Conservation (phyloP, 1,139 yeast genomes). For the Yamadazyma taylorii region DNA sequence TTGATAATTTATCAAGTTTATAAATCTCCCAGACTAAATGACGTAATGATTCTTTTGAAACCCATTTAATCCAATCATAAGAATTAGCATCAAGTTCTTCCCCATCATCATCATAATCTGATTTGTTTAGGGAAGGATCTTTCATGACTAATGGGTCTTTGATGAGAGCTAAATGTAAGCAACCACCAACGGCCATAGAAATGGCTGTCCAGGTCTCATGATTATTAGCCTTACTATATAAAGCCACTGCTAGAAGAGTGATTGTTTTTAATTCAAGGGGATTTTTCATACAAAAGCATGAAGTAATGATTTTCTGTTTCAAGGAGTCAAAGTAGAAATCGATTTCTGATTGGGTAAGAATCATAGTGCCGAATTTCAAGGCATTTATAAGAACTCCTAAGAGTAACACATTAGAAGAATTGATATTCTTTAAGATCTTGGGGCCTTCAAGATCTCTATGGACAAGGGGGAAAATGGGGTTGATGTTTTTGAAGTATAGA, state of each 20-base stretch:
- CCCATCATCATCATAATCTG: background rate
- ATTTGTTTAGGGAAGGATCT: background rate
- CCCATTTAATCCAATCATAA: slow-evolving; percentile 21
- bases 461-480: slow-evolving; percentile 18
- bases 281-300: slow-evolving; percentile 22
- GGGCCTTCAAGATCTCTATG: slow-evolving; percentile 13
- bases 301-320: slow-evolving; percentile 18
- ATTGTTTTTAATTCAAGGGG: slow-evolving; percentile 24
- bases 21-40: slow-evolving; percentile 29
- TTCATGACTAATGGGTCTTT: slow-evolving; percentile 9
- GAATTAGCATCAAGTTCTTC: slow-evolving; percentile 7
- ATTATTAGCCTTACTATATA: slow-evolving; percentile 25
- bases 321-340: slow-evolving; percentile 10
- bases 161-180: slow-evolving; percentile 15
- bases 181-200: slow-evolving; percentile 17
- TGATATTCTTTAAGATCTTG: slow-evolving; percentile 6
- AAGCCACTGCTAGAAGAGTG: slow-evolving; percentile 24
- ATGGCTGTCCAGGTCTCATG: slow-evolving; percentile 29
- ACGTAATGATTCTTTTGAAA: slow-evolving; percentile 22
- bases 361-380: slow-evolving; percentile 8
- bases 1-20: slow-evolving; percentile 20
- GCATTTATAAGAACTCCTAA: slow-evolving; percentile 14
- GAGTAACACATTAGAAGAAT: slow-evolving; percentile 8
- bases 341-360: slow-evolving; percentile 8
- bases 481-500: slow-evolving; percentile 14